phyloP scores from a whole-genome alignment of 208 protist genomes.

The Leptomonas pyrrhocoris region DNA sequence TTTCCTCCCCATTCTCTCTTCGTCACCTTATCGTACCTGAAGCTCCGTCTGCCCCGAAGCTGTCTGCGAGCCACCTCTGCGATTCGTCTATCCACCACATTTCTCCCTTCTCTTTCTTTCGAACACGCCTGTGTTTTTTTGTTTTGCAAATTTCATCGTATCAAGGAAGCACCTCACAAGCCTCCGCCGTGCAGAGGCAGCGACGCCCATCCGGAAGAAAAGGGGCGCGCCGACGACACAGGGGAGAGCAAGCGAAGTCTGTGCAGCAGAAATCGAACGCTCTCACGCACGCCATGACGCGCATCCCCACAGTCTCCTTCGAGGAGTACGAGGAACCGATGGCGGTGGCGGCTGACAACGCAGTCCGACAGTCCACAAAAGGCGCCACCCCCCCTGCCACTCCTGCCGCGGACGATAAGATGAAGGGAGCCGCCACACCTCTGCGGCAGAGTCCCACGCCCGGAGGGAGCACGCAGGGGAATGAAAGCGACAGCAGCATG shows the following conservation, averaged over 20 bases:
- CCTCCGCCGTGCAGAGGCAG: too few relatives aligned
- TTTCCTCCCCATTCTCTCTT: too few relatives aligned
- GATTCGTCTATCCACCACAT: too few relatives aligned
- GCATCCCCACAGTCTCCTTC: conserved; percentile 1
- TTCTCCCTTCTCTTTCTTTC: too few relatives aligned
- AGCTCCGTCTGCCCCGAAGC: too few relatives aligned
- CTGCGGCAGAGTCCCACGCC: not conserved
- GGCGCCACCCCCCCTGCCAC: not conserved
- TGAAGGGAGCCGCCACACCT: not conserved
- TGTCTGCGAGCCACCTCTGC: too few relatives aligned
- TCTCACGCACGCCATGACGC: conserved; percentile 1
- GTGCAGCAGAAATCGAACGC: not conserved
- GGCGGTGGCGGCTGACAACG: not conserved
- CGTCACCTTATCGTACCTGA: too few relatives aligned
- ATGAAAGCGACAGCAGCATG: not conserved
- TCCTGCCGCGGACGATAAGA: not conserved
- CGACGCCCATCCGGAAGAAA: too few relatives aligned
- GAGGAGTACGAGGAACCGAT: conserved; percentile 22
- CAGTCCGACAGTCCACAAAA: not conserved
- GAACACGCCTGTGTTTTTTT: too few relatives aligned
- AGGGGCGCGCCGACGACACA: too few relatives aligned
- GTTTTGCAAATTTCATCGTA: too few relatives aligned
- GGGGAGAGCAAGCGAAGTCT: not conserved
- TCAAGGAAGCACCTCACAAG: too few relatives aligned
- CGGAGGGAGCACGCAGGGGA: not conserved